A percentile compares a stretch with the other conserved stretches of the same genome.
Evolutionary conservation across 2,329 filamentous ascomycete genomes (phyloP).

Genomic region (Colletotrichum sp.): DNA sequence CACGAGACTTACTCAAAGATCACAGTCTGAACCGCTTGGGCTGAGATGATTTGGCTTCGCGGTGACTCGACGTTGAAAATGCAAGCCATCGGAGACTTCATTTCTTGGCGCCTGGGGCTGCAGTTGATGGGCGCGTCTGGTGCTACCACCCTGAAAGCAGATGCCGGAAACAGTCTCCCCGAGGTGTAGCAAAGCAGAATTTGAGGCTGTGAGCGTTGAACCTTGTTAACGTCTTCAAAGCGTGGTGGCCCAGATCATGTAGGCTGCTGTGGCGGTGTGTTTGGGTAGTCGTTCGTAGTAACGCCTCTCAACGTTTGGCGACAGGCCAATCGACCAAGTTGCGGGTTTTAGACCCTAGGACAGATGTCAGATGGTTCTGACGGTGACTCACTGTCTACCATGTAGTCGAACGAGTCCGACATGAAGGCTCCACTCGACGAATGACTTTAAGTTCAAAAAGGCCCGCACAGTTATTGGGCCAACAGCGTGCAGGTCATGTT

Average conservation of each 20-base stretch:
- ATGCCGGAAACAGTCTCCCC: background rate
- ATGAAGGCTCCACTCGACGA: background rate
- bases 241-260: background rate
- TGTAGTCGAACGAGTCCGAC: background rate
- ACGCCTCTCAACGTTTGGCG: background rate
- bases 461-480: too few species aligned
- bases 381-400: background rate
- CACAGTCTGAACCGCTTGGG: background rate
- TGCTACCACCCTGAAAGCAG: background rate
- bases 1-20: background rate
- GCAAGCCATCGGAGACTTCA: background rate
- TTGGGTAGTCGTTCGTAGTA: background rate
- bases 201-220: background rate
- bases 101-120: background rate
- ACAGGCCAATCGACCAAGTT: background rate
- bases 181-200: background rate
- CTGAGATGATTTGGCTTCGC: background rate
- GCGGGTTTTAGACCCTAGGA: background rate
- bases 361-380: background rate
- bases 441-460: background rate
- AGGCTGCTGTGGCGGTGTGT: background rate
- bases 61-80: background rate
- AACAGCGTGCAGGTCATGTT: accelerated
- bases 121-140: background rate
- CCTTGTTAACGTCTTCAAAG: background rate